Base-by-base conservation (phyloP, 1,284 basidiomycete species). In the Leccinum pachyderme region DNA sequence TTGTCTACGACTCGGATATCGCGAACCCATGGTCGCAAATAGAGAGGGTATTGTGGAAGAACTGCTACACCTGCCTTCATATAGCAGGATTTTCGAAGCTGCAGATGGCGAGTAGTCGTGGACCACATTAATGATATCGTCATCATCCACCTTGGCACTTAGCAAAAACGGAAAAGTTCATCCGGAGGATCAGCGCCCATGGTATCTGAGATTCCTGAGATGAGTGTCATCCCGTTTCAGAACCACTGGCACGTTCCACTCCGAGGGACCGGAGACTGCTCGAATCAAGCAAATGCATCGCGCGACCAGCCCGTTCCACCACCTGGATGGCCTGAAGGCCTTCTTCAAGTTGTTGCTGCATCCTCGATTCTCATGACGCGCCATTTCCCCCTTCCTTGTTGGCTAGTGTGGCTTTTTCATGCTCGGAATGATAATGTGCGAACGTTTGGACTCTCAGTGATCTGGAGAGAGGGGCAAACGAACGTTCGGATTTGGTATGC, bases 31-130 rank as follows among this genome's bases (percentile, higher is more conserved):
- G 39, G 22, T 41, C 39, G 22, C 39, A 24, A 41, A 41, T 24
- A 41, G 39, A 41, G 12, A 41, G 22, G 39, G 39, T 5, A 24
- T 47, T 4, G 13, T 12, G 41, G 29, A 52, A 27, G 32, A 35
- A 47, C 7, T 5, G 3, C 13, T 35, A 41, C 39, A 41, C 39
- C 39, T 41, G 39, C 22, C 37, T 58, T 51, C 41, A 22, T 60
- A 59, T 47, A 49, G 52, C 27, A 35, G 22, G 9, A 25, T 22
- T 24, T 41, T 41, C 4, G 7, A 41, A 41, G 39, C 39, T 41
- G 22, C 24, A 41, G 13, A 41, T 24, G 28, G 47, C n/a, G n/a
- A 28, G 37, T 12, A 22, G 18, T 12, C 37, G 37, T 22, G 37
- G 18, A 22, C 18, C 37, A 11, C 22, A 22, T 41, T 52, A 22